phyloP scores from a whole-genome alignment of 2,329 filamentous ascomycete species.

The Pseudocercospora vitis region DNA sequence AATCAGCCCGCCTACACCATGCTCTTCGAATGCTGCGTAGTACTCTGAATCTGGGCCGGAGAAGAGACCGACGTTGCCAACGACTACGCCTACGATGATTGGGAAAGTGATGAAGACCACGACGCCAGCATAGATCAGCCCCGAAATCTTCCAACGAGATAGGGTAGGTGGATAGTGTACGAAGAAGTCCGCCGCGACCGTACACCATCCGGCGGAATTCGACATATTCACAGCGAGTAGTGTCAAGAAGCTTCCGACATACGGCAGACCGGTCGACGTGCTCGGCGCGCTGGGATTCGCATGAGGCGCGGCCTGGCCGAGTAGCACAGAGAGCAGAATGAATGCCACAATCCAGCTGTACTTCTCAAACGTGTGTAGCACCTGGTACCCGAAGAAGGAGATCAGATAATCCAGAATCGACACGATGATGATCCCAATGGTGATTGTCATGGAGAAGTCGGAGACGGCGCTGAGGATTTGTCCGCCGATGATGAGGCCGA shows the following conservation, averaged over 20 bases:
- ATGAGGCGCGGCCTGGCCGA: neutral
- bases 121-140: neutral
- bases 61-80: neutral
- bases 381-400: neutral
- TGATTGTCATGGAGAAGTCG: slow-evolving; percentile 1
- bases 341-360: neutral
- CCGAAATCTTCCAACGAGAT: neutral
- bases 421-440: neutral
- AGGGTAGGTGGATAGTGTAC: neutral
- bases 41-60: neutral
- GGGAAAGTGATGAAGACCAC: neutral
- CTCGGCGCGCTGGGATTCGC: neutral
- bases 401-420: neutral
- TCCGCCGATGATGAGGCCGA: neutral
- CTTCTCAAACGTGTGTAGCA: neutral
- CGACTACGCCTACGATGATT: neutral
- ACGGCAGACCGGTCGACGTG: neutral
- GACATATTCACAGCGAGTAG: neutral
- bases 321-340: neutral
- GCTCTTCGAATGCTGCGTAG: slow-evolving; percentile 10
- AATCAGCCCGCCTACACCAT: slow-evolving; percentile 16
- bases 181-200: neutral
- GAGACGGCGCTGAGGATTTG: neutral
- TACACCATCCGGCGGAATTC: neutral
- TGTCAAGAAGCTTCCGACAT: neutral